These are phyloP conservation scores for Globisporangium sylvaticum DNA, from an alignment of 352 stramenopile species.

Conservation along the genomic window DNA sequence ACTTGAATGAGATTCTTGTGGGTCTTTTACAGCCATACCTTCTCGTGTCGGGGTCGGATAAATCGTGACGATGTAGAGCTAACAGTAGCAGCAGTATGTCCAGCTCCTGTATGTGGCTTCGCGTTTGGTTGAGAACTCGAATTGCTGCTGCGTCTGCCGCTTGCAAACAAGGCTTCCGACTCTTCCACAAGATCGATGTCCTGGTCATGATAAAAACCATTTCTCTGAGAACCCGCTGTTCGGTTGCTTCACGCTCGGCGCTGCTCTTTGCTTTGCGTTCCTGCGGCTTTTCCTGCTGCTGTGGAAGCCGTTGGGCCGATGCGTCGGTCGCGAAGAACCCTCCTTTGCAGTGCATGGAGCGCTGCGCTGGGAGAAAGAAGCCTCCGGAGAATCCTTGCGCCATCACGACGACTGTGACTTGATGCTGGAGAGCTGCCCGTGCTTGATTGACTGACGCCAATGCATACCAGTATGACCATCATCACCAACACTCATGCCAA, in stretches of 20 bases:
- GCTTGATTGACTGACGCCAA: background rate
- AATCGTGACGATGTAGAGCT: slow-evolving; percentile 3
- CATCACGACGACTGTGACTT: slow-evolving; percentile 6
- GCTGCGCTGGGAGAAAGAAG: slow-evolving; percentile 57
- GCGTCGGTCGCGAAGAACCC: slow-evolving; percentile 44
- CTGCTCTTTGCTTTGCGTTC: slow-evolving; percentile 8
- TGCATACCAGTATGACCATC: too few relatives aligned
- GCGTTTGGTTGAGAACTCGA: background rate
- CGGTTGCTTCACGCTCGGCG: background rate
- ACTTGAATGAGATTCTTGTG: background rate
- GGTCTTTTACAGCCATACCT: slow-evolving; percentile 6
- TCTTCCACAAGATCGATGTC: slow-evolving; percentile 5
- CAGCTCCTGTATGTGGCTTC: background rate
- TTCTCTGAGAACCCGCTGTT: background rate
- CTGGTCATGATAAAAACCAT: background rate
- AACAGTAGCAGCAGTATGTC: background rate
- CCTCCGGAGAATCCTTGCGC: slow-evolving; percentile 36
- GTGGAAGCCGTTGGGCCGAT: background rate
- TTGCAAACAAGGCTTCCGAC: slow-evolving; percentile 8
- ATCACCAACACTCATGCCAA: background rate
- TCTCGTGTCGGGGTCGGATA: slow-evolving; percentile 15
- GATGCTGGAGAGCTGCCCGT: background rate
- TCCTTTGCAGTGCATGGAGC: slow-evolving; percentile 47
- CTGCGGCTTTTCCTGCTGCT: background rate
- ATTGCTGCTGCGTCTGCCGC: background rate